Conservation (phyloP, 2,329 filamentous ascomycete species). For the Trichoderma lentiforme region DNA sequence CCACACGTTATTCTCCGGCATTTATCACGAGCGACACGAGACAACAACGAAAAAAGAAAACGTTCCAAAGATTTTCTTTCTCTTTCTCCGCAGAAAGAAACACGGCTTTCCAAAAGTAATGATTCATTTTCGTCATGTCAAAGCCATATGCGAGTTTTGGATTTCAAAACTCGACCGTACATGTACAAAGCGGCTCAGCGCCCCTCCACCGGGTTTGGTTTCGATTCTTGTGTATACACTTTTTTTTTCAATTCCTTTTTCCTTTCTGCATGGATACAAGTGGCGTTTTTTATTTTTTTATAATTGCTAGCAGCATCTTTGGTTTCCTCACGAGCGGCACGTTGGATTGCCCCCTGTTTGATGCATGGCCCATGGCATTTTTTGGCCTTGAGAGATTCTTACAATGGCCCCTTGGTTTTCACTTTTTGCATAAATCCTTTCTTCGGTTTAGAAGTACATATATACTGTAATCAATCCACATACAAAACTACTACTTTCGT, state of each 20-base stretch:
- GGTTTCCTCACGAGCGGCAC: neutral
- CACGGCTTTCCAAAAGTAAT: neutral
- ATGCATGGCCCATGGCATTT: neutral
- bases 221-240: constrained; percentile 4
- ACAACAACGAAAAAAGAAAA: neutral
- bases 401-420: neutral
- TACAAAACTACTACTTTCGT: neutral
- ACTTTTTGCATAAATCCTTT: neutral
- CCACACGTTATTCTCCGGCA: neutral
- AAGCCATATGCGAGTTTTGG: neutral
- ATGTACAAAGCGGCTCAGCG: constrained; percentile 5
- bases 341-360: neutral
- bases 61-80: neutral
- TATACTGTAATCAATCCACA: neutral
- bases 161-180: neutral
- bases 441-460: neutral
- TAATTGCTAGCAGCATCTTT: neutral
- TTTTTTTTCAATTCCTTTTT: neutral
- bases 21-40: neutral
- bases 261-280: neutral
- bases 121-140: neutral
- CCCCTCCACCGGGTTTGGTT: neutral
- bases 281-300: neutral
- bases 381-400: neutral
- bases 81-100: neutral